Evolutionary conservation across 2,329 filamentous ascomycete genomes (phyloP).

Genomic region (Aureobasidium sp.): DNA sequence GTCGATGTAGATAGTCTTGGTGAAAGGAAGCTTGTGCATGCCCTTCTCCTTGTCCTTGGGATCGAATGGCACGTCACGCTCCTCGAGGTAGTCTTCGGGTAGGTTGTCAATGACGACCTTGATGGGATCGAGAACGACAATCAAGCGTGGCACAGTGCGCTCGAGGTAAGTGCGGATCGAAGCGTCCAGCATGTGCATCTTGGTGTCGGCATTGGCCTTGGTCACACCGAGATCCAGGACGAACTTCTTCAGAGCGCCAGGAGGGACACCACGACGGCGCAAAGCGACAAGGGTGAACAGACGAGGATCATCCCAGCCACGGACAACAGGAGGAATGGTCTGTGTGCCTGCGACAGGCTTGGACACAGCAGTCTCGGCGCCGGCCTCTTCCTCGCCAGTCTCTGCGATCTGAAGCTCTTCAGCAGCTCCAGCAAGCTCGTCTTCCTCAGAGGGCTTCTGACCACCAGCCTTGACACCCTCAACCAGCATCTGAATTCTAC

Average conservation of each 20-base stretch:
- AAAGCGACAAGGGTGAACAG: conserved; percentile 82
- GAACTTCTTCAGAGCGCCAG: conserved; percentile 80
- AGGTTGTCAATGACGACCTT: conserved; percentile 74
- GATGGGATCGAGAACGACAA: conserved; percentile 81
- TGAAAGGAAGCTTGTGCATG: conserved; percentile 55
- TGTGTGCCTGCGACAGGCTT: conserved; percentile 17
- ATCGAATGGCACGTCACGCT: conserved; percentile 68
- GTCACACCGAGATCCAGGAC: conserved; percentile 88
- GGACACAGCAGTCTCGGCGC: conserved; percentile 16
- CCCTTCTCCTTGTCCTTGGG: conserved; percentile 68
- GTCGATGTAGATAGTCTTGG: conserved; percentile 77
- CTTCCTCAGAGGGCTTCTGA: conserved; percentile 16
- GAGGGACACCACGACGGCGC: conserved; percentile 75
- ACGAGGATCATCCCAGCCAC: conserved; percentile 85
- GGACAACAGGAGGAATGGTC: conserved; percentile 50
- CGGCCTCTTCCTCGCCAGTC: conserved; percentile 30
- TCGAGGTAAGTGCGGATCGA: conserved; percentile 81
- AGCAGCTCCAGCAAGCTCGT: conserved; percentile 22
- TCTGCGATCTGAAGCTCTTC: conserved; percentile 35
- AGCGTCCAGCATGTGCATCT: conserved; percentile 76
- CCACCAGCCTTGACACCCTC: conserved; percentile 44
- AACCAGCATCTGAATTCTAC: conserved; percentile 73
- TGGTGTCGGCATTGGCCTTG: conserved; percentile 69
- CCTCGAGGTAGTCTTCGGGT: conserved; percentile 55
- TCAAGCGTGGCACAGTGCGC: conserved; percentile 75